Percentiles rank a stretch among this genome's conserved stretches.
Evolutionary conservation across 179 eudicot species (phyloP).

Genomic region (Spinacia oleracea): DNA sequence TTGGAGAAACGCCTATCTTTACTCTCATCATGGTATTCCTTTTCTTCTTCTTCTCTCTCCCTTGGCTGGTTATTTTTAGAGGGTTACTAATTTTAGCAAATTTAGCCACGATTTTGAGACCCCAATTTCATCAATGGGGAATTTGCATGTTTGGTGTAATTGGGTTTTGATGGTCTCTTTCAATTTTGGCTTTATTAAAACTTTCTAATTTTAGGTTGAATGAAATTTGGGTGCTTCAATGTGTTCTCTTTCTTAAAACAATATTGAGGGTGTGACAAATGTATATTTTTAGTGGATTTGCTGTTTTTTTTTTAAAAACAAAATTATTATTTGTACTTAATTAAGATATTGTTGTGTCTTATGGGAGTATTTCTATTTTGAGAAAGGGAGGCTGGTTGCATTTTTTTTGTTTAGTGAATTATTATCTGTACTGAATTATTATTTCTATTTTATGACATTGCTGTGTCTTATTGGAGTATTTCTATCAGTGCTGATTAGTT

Average conservation of each 20-base stretch:
- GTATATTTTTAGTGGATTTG: background rate
- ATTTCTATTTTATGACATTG: too few species aligned
- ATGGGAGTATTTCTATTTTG: background rate
- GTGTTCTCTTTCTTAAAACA: background rate
- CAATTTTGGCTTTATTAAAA: background rate
- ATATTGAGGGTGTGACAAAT: background rate
- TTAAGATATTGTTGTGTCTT: background rate
- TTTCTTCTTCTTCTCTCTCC: constrained; percentile 5
- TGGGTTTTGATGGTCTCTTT: background rate
- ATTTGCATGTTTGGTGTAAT: background rate
- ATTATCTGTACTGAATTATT: too few species aligned
- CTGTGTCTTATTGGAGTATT: too few species aligned
- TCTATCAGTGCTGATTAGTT: constrained; percentile 1
- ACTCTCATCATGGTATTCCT: constrained; percentile 54
- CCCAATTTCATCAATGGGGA: background rate
- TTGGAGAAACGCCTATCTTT: constrained; percentile 49
- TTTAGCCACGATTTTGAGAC: background rate
- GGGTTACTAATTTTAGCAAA: constrained; percentile 9
- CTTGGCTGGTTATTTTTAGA: background rate
- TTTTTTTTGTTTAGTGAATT: background rate
- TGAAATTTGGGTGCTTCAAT: background rate
- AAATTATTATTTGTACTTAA: background rate
- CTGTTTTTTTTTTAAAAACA: background rate
- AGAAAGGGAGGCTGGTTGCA: background rate
- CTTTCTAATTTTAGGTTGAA: background rate